Base-by-base conservation (phyloP, 768 basidiomycete genomes). In the Boletellus emodensis region DNA sequence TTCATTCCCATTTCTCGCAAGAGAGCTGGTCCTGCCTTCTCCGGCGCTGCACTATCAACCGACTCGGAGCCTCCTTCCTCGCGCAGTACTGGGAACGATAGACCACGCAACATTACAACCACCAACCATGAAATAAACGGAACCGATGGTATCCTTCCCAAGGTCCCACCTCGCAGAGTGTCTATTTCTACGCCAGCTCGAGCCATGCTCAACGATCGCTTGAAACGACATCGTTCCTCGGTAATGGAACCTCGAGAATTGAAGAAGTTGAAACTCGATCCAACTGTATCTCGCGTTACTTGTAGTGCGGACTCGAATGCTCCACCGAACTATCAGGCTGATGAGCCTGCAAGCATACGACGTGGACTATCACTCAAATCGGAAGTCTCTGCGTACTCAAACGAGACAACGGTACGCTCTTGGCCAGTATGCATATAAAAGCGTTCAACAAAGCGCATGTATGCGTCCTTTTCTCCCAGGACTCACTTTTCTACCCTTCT, bases 361-460 rank as follows among this genome's bases (percentile, higher is more conserved):
- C 68, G 73, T 22, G 75, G 74, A 0, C 62, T 59, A 15, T 75
- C 74, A 3, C 48, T 77, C 41, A 62, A 63, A 15, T 72, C 74
- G 4, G 61, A 68, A 3, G 6, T 40, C 6, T 59, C 67, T 36
- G 5, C 15, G 9, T 54, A 18, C 24, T 61, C 51, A 26, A 32
- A 15, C 18, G 22, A n/a, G 35, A 54, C 20, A 33, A 51, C 9
- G 58, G 60, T 47, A 46, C 46, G 51, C 46, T 26, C 13, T 15
- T 46, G 12, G 5, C 45, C 39, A 18, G 8, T 6, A 0, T 42
- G 15, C 24, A 32, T 34, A 26, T 15, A 11, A 35, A 18, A 22
- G 0, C 13, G 12, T 11, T 40, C 12, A 42, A n/a, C 8, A 13
- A 52, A 4, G 17, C 20, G 50, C 52, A 44, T 55, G 40, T 53